Base-by-base conservation (phyloP, 352 stramenopile genomes). In the Discostella stelligera region DNA sequence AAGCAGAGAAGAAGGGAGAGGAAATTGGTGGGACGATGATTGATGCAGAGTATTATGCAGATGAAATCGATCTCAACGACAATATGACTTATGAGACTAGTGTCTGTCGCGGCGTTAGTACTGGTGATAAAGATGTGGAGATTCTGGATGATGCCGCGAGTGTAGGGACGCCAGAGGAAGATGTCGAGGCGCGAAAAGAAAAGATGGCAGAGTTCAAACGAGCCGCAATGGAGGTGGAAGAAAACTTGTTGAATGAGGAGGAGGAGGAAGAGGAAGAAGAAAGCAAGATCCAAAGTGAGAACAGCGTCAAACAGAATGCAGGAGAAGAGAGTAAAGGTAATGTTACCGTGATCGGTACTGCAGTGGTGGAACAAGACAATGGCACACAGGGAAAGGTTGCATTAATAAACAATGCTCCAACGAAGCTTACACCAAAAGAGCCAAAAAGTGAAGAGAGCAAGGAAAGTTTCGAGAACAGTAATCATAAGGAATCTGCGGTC, bases 1-100 rank as follows among this genome's bases (percentile, higher is more conserved):
- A 75, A 18, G 56, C 71, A 16, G 56, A 84, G 23, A 69, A 82
- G 18, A 67, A 77, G 21, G 77, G 74, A 13, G 73, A 76, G n/a
- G 70, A 83, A 10, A 88, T 89, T 74, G 39, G 39, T 10, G 65
- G 64, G 20, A 53, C 21, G 32, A 14, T 44, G 37, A 27, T 59
- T 9, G 23, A 27, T 16, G 65, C 41, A 11, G 25, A 73, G 55
- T 65, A 74, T 39, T 60, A 60, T 32, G 52, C 52, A 21, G 52
- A 60, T 49, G 21, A 71, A 6, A 27, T 50, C 14, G 64, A 60
- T 14, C 23, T 25, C 14, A 21, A 55, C 16, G 53, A 63, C 0
- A 32, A 21, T 5, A 44, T 54, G 7, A 23, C 18, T 16, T 25
- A n/a, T 18, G 54, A 54, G 18, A 18, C 16, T 48, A 66, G n/a